Percentiles rank a stretch among this genome's conserved stretches.
Conservation (phyloP, 2,329 filamentous ascomycete genomes). For the Zymoseptoria pseudotritici region DNA sequence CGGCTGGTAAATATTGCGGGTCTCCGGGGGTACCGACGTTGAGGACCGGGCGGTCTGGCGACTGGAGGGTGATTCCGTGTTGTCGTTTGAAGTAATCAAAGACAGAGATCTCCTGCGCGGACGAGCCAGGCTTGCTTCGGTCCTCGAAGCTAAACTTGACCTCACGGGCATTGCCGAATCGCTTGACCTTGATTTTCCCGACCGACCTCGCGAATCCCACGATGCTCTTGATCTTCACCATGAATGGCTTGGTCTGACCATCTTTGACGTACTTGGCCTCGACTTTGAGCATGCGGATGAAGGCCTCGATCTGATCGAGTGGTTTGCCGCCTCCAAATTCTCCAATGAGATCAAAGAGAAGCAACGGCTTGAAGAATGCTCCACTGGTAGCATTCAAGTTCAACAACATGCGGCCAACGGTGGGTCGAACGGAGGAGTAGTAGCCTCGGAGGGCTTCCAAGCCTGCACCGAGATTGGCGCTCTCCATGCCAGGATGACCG, state of each 20-base stretch:
- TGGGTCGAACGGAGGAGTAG: constrained; percentile 54
- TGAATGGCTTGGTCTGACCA: constrained; percentile 14
- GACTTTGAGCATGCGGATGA: constrained; percentile 26
- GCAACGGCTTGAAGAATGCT: constrained; percentile 47
- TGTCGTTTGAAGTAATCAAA: constrained; percentile 43
- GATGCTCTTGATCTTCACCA: constrained; percentile 38
- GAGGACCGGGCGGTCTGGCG: constrained; percentile 48
- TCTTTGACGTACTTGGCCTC: constrained; percentile 21
- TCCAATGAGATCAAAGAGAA: constrained; percentile 28
- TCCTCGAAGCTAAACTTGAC: constrained; percentile 43
- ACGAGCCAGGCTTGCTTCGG: constrained; percentile 15
- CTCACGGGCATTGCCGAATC: constrained; percentile 35
- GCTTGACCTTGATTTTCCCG: constrained; percentile 13
- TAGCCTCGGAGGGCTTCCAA: constrained; percentile 54
- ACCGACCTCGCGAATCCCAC: constrained; percentile 35
- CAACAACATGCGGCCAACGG: constrained; percentile 50
- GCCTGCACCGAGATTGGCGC: constrained; percentile 40
- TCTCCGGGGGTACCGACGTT: constrained; percentile 55
- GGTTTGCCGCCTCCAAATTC: constrained; percentile 19
- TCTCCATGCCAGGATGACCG: constrained; percentile 27
- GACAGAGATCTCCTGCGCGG: constrained; percentile 41
- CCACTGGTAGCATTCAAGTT: constrained; percentile 57
- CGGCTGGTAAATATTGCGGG: constrained; percentile 59
- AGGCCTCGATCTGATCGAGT: constrained; percentile 16
- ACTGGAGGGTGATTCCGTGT: constrained; percentile 33